Evolutionary conservation across 2,329 filamentous ascomycete species (phyloP).

Genomic region (Endoconidiophora polonica): DNA sequence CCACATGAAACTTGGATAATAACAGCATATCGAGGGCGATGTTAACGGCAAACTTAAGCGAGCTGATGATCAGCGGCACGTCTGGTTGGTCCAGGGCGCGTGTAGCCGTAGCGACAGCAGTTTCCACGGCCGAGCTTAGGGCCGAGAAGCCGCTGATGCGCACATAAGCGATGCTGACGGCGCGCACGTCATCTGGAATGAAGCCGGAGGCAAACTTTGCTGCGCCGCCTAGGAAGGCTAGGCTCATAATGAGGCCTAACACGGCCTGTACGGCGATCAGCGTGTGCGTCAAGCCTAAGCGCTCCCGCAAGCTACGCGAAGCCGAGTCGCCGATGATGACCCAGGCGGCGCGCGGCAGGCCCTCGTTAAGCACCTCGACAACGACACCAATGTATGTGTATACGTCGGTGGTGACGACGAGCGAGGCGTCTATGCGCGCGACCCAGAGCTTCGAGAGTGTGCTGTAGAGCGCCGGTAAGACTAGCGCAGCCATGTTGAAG

Average conservation of each 20-base stretch:
- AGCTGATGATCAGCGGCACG: constrained; percentile 49
- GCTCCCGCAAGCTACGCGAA: constrained; percentile 30
- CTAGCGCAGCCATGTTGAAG: constrained; percentile 46
- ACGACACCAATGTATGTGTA: constrained; percentile 56
- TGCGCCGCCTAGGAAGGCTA: constrained; percentile 39
- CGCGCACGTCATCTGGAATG: constrained; percentile 41
- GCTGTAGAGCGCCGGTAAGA: constrained; percentile 48
- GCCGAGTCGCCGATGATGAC: constrained; percentile 49
- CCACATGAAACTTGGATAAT: constrained; percentile 48
- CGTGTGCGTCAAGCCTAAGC: constrained; percentile 30
- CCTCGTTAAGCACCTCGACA: constrained; percentile 55
- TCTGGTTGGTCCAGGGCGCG: constrained; percentile 52
- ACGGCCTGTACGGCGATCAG: constrained; percentile 42
- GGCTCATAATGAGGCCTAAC: constrained; percentile 41
- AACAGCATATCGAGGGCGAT: constrained; percentile 50
- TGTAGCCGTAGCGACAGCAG: constrained; percentile 42
- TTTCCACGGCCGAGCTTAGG: constrained; percentile 44
- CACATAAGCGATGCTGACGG: constrained; percentile 44
- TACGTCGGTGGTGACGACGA: constrained; percentile 24
- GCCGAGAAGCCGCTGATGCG: constrained; percentile 47
- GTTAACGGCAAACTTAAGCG: constrained; percentile 45
- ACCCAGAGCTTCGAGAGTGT: constrained; percentile 58
- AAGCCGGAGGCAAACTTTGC: constrained; percentile 40
- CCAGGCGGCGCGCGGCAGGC: constrained; percentile 51
- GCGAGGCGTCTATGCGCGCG: constrained; percentile 43